Evolutionary conservation across 169 alveolate genomes (phyloP), one percentile per base, ranked within the genome.

Genomic region (Plasmodium relictum): DNA sequence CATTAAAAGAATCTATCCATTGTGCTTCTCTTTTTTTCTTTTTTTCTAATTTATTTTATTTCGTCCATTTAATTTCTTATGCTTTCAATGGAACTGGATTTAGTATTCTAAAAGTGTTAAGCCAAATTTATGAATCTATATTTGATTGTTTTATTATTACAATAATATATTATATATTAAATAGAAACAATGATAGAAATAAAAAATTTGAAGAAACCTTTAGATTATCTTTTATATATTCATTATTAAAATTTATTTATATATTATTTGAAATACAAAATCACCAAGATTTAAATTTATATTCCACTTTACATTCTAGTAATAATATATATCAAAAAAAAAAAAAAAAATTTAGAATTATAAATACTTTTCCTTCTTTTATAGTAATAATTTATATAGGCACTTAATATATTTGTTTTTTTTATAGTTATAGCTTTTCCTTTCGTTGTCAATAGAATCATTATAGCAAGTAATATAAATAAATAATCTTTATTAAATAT

Each of bases 61-160:
- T 66, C 7, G 41, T 83, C 16, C 91, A 83, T 69, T 20, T 83
- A 45, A 37, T 68, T 39, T 1, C 71, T 0, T 83, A 68, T 41
- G 91, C 91, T 12, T 68, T 66, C 65, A 68, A 83, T 71, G 91
- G 91, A 18, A 18, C 73, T 20, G 91, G 91, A 37, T 83, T 83
- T 59, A 83, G 85, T 59, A 39, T 71, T 41, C 65, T 83, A 16
- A 83, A 83, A 61, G 91, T 83, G 44, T 31, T 83, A 24, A 83
- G 91, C 50, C 91, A 83, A 71, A 83, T 83, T 6, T 54, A 42
- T 52, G 91, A 83, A 68, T 5, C 91, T 10, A 83, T 83, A 12
- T 83, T 31, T 59, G 91, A 83, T 56, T 83, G 91, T 31, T 54
- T 83, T 41, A 20, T 66, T 10, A 9, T 83, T 14, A 44, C 69